These are phyloP conservation scores for Gilbertella persicaria DNA, from an alignment of 371 early-diverging fungal species.

Conservation along the genomic window DNA sequence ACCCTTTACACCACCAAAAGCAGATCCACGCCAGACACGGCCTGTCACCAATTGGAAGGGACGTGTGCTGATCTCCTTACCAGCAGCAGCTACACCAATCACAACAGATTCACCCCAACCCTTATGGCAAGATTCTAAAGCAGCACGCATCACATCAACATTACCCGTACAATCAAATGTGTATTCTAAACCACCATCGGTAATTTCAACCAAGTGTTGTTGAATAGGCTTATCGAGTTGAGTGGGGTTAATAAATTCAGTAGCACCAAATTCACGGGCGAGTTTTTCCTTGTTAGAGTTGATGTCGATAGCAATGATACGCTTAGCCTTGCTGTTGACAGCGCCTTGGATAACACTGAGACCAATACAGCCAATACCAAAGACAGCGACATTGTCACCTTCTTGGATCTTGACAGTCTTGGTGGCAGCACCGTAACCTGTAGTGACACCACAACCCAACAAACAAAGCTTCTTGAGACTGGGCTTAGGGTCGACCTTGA, in stretches of 20 bases:
- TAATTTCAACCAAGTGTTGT: slow-evolving; percentile 84
- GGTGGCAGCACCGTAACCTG: slow-evolving; percentile 94
- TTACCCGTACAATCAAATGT: slow-evolving; percentile 96
- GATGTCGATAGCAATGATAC: slow-evolving; percentile 90
- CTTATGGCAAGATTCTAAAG: slow-evolving; percentile 91
- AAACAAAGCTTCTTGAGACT: slow-evolving; percentile 87
- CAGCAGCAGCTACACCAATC: slow-evolving; percentile 92
- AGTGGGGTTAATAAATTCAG: slow-evolving; percentile 90
- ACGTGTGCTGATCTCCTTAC: slow-evolving; percentile 90
- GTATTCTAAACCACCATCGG: slow-evolving; percentile 95
- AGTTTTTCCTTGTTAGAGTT: slow-evolving; percentile 82
- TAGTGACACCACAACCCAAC: slow-evolving; percentile 95
- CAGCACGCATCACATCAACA: slow-evolving; percentile 90
- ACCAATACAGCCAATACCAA: slow-evolving; percentile 96
- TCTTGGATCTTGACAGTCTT: slow-evolving; percentile 88
- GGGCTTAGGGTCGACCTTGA: slow-evolving; percentile 82
- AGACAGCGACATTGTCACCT: slow-evolving; percentile 83
- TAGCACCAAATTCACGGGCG: slow-evolving; percentile 86
- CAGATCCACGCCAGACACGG: slow-evolving; percentile 94
- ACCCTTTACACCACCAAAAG: slow-evolving; percentile 97
- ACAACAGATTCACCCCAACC: slow-evolving; percentile 90
- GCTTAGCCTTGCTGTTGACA: slow-evolving; percentile 68
- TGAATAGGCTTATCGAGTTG: slow-evolving; percentile 78
- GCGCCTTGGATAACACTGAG: slow-evolving; percentile 91
- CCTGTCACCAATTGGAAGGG: slow-evolving; percentile 96